Evolutionary conservation across 1,139 yeast species (phyloP), one percentile per base, ranked within the genome.

Genomic region (Debaryomyces subglobosus): DNA sequence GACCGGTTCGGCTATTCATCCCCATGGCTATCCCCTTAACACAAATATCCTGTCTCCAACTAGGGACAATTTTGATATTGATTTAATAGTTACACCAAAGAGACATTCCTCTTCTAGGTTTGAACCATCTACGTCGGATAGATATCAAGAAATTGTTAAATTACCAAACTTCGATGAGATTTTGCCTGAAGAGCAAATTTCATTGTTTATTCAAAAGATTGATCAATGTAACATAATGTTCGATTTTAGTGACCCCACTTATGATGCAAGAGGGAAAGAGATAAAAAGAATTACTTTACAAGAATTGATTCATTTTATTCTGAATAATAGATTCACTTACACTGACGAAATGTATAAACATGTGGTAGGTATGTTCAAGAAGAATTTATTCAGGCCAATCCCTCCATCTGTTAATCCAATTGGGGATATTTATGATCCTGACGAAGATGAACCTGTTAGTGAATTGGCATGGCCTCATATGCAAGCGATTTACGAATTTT

Each of bases 391-490:
- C 68, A 82, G 99, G 63, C 97, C 98, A 29, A 90, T 94, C 40
- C 98, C 99, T 3, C 99, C 99, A 0, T 98, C 98, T 1, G 96
- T 92, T 39, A 94, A 95, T 65, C 98, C 98, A 3, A 81, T 92
- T 37, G 99, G 99, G 34, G 99, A 95, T 53, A 80, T 94, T 25
- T 95, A 82, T 67, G 99, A 95, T 61, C 99, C 99, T 0, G 99
- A 94, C 71, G 99, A 94, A 71, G 99, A 94, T 70, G 99, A 94
- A 69, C 98, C 98, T 1, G 96, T 94, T 38, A 84, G 85, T 61
- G 99, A 95, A 65, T 83, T 94, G 53, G 94, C 98, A 5, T 94
- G 99, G 99, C 97, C 99, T 4, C 99, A 94, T 67, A 94, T 95
- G 97, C 96, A 90, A 69, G 82, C 92, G 39, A 96, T 92, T 39